Percentiles rank a stretch among this genome's conserved stretches.
phyloP scores from a whole-genome alignment of 768 basidiomycete species.

The Collybia sordida region DNA sequence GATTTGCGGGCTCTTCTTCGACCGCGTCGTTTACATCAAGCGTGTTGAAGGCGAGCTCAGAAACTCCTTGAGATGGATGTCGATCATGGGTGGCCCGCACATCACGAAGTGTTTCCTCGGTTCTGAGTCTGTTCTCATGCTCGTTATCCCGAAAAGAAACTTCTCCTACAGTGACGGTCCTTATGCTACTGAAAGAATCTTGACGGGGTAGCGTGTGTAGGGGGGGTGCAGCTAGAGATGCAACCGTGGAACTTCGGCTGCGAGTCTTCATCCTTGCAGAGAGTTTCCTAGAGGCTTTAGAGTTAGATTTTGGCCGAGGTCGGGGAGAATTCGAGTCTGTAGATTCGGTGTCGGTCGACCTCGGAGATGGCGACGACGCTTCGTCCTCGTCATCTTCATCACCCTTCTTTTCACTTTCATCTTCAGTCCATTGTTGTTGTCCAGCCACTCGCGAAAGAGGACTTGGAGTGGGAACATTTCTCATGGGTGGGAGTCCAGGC shows the following conservation, averaged over 20 bases:
- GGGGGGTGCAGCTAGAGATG: conserved; percentile 47
- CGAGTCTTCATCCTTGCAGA: conserved; percentile 38
- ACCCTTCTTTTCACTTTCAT: conserved; percentile 32
- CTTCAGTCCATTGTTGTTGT: conserved; percentile 55
- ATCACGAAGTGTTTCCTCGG: conserved; percentile 28
- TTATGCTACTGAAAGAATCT: conserved; percentile 65
- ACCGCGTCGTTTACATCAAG: conserved; percentile 9
- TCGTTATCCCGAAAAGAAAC: conserved; percentile 32
- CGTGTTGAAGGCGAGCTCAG: conserved; percentile 26
- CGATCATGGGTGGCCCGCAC: conserved; percentile 23
- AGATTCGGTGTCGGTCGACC: conserved; percentile 65
- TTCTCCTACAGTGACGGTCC: conserved; percentile 66
- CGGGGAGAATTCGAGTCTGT: conserved; percentile 33
- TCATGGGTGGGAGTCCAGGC: conserved; percentile 28
- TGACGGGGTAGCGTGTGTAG: conserved; percentile 31
- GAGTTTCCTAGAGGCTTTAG: conserved; percentile 29
- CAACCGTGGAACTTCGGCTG: conserved; percentile 70
- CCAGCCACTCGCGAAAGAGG: conserved; percentile 62
- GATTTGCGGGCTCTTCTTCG: conserved; percentile 13
- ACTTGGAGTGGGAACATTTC: conserved; percentile 50
- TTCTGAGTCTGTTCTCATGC: conserved; percentile 16
- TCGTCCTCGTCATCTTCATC: conserved; percentile 47
- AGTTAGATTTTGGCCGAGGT: conserved; percentile 27
- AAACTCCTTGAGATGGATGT: conserved; percentile 28
- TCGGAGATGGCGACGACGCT: conserved; percentile 60